Base-by-base conservation (phyloP, 768 basidiomycete species). In the Hypsizygus marmoreus region DNA sequence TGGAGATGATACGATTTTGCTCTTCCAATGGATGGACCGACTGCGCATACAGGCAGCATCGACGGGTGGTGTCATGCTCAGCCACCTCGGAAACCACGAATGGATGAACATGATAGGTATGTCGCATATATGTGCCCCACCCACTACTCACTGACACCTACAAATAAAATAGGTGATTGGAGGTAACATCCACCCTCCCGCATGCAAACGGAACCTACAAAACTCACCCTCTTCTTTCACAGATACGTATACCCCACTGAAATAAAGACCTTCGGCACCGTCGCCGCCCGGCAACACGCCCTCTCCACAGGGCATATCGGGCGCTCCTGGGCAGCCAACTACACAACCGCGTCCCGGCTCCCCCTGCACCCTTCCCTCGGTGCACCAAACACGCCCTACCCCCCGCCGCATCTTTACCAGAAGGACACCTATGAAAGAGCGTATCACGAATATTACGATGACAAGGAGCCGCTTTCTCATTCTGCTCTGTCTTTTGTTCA, bases 51-150 rank as follows among this genome's bases (percentile, higher is more conserved):
- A 97, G 63, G 95, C 95, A 1, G 65, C 65, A 4, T 66, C 69
- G 0, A 70, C 65, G 11, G 91, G 91, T 3, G 94, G 91, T 2
- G 76, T 73, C 4, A 75, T 99, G 11, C 60, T 95, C 24, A 83
- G 79, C 10, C 77, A 91, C 43, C 70, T 97, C 25, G 97, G 97
- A 19, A 99, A 99, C 63, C 97, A 99, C 55, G 97, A 98, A 64
- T 85, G 86, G 75, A 97, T 97, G 92, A 95, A 95, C 54, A 82
- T 80, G 11, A 84, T 91, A 47, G 88, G 88, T 86, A 54, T 31
- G 61, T 57, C 17, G 17, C 22, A 6, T 29, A n/a, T 50, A 13
- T 28, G 19, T 28, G 17, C 26, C 29, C 28, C 4, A 23, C 39
- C 50, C 41, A 33, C 20, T 37, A 11, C 19, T 43, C n/a, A 38